Base-by-base conservation (phyloP, 2,329 filamentous ascomycete species). In the Alternaria ethzedia region DNA sequence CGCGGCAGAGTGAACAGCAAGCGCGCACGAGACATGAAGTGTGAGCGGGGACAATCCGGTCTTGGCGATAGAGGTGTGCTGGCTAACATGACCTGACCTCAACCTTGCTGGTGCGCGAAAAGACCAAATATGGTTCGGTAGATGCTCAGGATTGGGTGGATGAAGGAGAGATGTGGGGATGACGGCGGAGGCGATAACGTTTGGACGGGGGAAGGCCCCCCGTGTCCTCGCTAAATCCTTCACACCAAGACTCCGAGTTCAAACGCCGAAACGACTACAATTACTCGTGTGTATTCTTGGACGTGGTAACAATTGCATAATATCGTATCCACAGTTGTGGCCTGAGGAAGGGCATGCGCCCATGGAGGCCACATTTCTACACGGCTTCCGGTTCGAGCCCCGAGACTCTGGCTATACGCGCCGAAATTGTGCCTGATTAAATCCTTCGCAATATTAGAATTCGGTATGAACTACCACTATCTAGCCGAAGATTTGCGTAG, bases 1-100 rank as follows among this genome's bases (percentile, higher is more conserved):
- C 61, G 65, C 59, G 59, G 64, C 56, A 58, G 54, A 30, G 26
- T 47, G 50, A 46, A 43, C 43, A 52, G 32, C 23, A 54, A n/a
- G 41, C 32, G 41, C 21, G 46, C 59, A 51, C 59, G 28, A 44
- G 47, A 56, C 55, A 41, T 43, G 47, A 32, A 58, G 36, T 3
- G 59, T 25, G 55, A 41, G 45, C 55, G 45, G 55, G 50, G 20
- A 36, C 55, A 58, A 49, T 30, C 20, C 28, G 36, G 28, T 10
- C 47, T 62, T 57, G 59, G 59, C 59, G 21, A 20, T 61, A 45
- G 17, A 51, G 28, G 52, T 45, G 23, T 11, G 54, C 32, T 36
- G 36, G 46, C 21, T 25, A 52, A 46, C 43, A 57, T 61, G 59
- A 41, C 43, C 54, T 57, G 59, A 61, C 46, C 15, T 23, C 20